Evolutionary conservation across 106 monocot genomes (phyloP).

Genomic region (Amphibolis antarctica): DNA sequence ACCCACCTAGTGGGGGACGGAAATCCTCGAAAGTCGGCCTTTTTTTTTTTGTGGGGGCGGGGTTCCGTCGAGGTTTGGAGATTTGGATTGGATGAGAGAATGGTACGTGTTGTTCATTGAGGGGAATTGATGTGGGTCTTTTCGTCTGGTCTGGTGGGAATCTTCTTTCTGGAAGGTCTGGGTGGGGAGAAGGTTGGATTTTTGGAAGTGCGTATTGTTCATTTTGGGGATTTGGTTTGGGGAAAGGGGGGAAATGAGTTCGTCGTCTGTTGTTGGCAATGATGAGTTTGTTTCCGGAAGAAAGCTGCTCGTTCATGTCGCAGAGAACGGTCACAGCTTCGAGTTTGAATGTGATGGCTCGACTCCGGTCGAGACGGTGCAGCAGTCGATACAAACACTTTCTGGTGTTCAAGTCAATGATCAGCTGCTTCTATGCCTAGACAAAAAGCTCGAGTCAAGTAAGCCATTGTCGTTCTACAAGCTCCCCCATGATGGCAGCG

Average conservation of each 20-base stretch:
- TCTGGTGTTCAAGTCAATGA: conserved; percentile 39
- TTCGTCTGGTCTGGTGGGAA: background rate
- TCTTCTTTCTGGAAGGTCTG: background rate
- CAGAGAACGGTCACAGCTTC: conserved; percentile 85
- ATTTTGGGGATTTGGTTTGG: background rate
- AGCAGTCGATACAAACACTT: conserved; percentile 43
- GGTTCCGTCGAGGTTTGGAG: background rate
- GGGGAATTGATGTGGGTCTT: background rate
- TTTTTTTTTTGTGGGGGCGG: background rate
- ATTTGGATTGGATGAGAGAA: background rate
- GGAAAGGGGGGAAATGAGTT: conserved; percentile 43
- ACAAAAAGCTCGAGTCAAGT: conserved; percentile 51
- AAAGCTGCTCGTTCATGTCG: conserved; percentile 65
- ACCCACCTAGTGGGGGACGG: background rate
- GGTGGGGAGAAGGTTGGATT: background rate
- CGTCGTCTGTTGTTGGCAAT: conserved; percentile 24
- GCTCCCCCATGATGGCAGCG: conserved; percentile 67
- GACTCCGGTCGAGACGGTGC: conserved; percentile 56
- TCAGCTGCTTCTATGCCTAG: conserved; percentile 72
- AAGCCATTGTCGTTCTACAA: conserved; percentile 58
- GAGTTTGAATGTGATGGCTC: conserved; percentile 81
- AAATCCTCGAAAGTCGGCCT: background rate
- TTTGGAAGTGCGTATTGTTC: conserved; percentile 1
- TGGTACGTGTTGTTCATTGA: background rate
- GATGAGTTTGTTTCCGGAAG: conserved; percentile 47